These are phyloP conservation scores for Melaleuca alternifolia DNA, from an alignment of 345 rosid species.

Conservation along the genomic window DNA sequence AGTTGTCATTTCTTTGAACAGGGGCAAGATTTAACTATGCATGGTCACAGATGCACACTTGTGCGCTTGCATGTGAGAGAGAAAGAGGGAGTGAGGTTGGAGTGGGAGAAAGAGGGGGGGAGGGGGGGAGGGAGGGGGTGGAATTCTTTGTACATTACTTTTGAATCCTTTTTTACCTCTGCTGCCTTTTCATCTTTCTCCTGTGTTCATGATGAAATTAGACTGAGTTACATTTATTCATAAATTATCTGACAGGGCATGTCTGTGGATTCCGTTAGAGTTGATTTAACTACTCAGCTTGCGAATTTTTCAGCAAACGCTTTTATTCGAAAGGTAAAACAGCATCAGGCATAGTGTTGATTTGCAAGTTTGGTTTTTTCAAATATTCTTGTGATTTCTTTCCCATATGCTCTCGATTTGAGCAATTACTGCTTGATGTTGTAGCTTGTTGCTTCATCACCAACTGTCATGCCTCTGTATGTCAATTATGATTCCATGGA, in stretches of 20 bases:
- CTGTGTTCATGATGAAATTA: not conserved
- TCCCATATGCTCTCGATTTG: not conserved
- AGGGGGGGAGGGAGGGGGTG: accelerated
- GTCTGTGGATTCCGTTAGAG: constrained; percentile 16
- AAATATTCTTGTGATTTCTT: not conserved
- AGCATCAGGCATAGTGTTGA: not conserved
- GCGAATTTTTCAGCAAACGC: constrained; percentile 45
- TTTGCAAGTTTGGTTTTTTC: not conserved
- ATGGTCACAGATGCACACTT: not conserved
- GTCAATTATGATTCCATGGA: constrained; percentile 38
- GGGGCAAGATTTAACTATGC: not conserved
- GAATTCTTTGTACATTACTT: not conserved
- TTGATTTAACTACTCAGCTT: constrained; percentile 22
- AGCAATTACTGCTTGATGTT: constrained; percentile 12
- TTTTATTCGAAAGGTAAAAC: constrained; percentile 58
- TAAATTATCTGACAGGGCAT: constrained; percentile 25
- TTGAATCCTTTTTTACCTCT: not conserved
- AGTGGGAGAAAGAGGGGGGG: no score
- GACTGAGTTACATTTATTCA: not conserved
- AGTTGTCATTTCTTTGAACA: not conserved
- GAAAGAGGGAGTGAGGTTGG: not conserved
- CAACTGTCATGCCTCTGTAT: constrained; percentile 46
- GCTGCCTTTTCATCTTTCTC: not conserved
- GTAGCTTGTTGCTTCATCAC: constrained; percentile 76
- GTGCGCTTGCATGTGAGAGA: not conserved